These are phyloP conservation scores for Oryza longistaminata DNA, from an alignment of 176 grass and related monocot genomes.

Conservation along the genomic window DNA sequence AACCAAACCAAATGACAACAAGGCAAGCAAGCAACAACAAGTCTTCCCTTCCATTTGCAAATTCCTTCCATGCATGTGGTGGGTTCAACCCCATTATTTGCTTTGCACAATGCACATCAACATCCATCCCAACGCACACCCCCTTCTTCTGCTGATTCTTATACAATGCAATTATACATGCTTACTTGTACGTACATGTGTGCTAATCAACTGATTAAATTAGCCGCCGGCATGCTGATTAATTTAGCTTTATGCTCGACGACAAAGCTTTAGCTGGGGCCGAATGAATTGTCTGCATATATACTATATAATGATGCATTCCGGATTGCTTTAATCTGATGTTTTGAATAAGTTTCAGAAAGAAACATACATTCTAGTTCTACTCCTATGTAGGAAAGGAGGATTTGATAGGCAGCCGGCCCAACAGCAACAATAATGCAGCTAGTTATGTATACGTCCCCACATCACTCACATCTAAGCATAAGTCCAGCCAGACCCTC, in stretches of 20 bases:
- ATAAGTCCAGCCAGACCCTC: background rate
- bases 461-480: background rate
- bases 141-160: background rate
- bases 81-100: background rate
- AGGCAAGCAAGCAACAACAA: background rate
- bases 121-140: background rate
- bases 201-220: too few species aligned
- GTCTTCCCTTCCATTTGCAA: background rate
- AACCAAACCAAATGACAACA: background rate
- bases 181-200: too few species aligned
- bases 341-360: background rate
- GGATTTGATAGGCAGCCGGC: background rate
- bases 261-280: background rate
- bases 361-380: background rate
- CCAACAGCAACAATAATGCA: background rate
- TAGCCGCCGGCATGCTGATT: background rate
- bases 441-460: background rate
- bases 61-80: background rate
- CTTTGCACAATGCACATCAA: background rate
- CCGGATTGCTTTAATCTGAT: background rate
- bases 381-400: background rate
- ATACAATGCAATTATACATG: background rate
- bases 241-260: background rate
- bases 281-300: background rate
- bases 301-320: background rate